Conservation (phyloP, 2,329 filamentous ascomycete genomes). For the Pseudogymnoascus verrucosus region DNA sequence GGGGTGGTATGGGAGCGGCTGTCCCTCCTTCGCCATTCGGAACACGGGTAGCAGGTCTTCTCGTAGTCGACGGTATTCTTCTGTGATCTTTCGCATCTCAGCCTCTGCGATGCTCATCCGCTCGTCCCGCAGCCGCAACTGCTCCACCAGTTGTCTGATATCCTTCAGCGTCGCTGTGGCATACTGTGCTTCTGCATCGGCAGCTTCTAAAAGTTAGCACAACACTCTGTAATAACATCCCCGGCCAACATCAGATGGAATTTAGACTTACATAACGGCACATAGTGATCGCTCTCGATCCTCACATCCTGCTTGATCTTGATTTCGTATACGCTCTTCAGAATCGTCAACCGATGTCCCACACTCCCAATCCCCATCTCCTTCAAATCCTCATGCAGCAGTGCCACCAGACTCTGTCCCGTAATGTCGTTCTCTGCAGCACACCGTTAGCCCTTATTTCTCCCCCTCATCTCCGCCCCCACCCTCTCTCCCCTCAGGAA, state of each 20-base stretch:
- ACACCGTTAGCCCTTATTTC: slow-evolving; percentile 17
- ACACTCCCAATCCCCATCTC: slow-evolving; percentile 91
- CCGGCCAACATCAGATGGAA: not conserved
- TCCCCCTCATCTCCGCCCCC: slow-evolving; percentile 6
- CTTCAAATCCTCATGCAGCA: slow-evolving; percentile 89
- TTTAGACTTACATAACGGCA: slow-evolving; percentile 71
- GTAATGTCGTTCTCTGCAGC: slow-evolving; percentile 82
- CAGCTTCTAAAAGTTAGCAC: slow-evolving; percentile 49
- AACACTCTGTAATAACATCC: not conserved
- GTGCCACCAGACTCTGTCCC: slow-evolving; percentile 78
- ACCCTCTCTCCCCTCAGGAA: not conserved
- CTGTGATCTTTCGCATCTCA: slow-evolving; percentile 73
- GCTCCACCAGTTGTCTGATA: slow-evolving; percentile 82
- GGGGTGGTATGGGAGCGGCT: slow-evolving; percentile 61
- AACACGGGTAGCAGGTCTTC: slow-evolving; percentile 89
- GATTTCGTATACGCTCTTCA: slow-evolving; percentile 93
- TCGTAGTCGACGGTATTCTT: slow-evolving; percentile 80
- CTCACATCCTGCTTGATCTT: slow-evolving; percentile 91
- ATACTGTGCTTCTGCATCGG: slow-evolving; percentile 79
- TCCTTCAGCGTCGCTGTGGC: slow-evolving; percentile 86
- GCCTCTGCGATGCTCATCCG: slow-evolving; percentile 69
- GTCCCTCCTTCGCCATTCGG: slow-evolving; percentile 83
- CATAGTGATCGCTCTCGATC: slow-evolving; percentile 86
- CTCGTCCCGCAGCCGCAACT: slow-evolving; percentile 83
- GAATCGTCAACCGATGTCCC: slow-evolving; percentile 85